Evolutionary conservation across 2,329 filamentous ascomycete genomes (phyloP).

Genomic region (Alternaria ventricosa): DNA sequence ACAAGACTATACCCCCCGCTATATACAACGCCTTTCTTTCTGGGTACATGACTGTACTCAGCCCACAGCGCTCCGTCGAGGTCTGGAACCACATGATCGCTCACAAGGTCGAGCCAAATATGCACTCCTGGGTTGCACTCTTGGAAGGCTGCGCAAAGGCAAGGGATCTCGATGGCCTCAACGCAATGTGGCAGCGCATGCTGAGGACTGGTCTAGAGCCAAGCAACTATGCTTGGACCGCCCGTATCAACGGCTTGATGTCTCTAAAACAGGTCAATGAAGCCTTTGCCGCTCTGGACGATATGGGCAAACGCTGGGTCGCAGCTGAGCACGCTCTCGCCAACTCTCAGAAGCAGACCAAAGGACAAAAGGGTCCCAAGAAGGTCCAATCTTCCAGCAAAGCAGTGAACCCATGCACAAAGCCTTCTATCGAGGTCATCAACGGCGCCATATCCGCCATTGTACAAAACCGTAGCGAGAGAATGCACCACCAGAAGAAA

Average conservation of each 20-base stretch:
- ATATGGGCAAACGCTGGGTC: slow-evolving; percentile 70
- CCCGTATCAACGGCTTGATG: slow-evolving; percentile 71
- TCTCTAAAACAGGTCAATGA: slow-evolving; percentile 59
- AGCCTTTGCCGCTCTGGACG: slow-evolving; percentile 68
- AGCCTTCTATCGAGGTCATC: slow-evolving; percentile 69
- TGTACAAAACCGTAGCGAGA: slow-evolving; percentile 46
- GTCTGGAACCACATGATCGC: slow-evolving; percentile 65
- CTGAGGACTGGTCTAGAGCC: slow-evolving; percentile 63
- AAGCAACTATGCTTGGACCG: slow-evolving; percentile 72
- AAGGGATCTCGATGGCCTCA: slow-evolving; percentile 65
- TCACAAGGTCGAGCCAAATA: slow-evolving; percentile 63
- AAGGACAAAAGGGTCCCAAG: slow-evolving; percentile 15
- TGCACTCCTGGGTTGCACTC: slow-evolving; percentile 75
- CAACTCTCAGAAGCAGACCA: slow-evolving; percentile 11
- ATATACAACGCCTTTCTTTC: slow-evolving; percentile 57
- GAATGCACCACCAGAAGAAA: slow-evolving; percentile 51
- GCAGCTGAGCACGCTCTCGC: slow-evolving; percentile 39
- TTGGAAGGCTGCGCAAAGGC: slow-evolving; percentile 71
- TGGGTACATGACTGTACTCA: slow-evolving; percentile 54
- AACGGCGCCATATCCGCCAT: slow-evolving; percentile 74
- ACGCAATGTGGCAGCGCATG: slow-evolving; percentile 72
- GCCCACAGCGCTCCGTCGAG: slow-evolving; percentile 55
- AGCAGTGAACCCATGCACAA: slow-evolving; percentile 53
- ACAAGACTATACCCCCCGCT: slow-evolving; percentile 29
- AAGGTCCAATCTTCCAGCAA: slow-evolving; percentile 19